phyloP scores from a whole-genome alignment of 1,284 basidiomycete species.

The Termitomyces sp. region DNA sequence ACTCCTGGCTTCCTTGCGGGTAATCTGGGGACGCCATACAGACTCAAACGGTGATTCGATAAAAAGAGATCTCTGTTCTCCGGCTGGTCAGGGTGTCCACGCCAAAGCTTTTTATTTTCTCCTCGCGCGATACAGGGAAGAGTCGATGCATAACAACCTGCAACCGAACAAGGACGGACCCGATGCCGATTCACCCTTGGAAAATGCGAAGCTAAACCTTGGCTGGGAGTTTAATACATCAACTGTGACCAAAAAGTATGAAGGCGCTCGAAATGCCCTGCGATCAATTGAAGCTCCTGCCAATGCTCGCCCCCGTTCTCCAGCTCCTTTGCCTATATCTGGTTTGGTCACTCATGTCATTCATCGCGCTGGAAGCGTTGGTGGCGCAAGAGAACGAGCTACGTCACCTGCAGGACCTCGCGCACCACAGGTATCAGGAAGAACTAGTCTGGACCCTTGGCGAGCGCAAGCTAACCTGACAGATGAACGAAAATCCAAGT shows the following conservation, averaged over 20 bases:
- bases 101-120: constrained; percentile 95
- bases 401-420: constrained; percentile 43
- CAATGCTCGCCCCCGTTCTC: constrained; percentile 19
- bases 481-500: constrained; percentile 11
- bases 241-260: constrained; percentile 24
- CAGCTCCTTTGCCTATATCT: constrained; percentile 16
- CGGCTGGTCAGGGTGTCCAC: constrained; percentile 64
- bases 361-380: constrained; percentile 19
- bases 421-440: constrained; percentile 16
- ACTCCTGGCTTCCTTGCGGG: constrained; percentile 81
- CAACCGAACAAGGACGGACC: constrained; percentile 13
- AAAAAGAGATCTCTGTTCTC: constrained; percentile 58
- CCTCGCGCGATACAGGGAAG: constrained; percentile 75
- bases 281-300: constrained; percentile 19
- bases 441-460: constrained; percentile 14
- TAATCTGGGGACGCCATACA: constrained; percentile 79
- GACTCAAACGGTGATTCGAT: constrained; percentile 49
- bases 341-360: constrained; percentile 28
- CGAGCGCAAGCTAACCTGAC: constrained; percentile 8
- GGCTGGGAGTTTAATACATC: constrained; percentile 31
- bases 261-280: constrained; percentile 19
- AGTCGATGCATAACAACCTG: constrained; percentile 60
- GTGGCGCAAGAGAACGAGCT: constrained; percentile 36
- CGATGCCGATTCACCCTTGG: constrained; percentile 10
- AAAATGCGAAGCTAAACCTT: constrained; percentile 27